A percentile compares a stretch with the other conserved stretches of the same genome.
These are phyloP conservation scores for Gyrodon lividus DNA, from an alignment of 768 basidiomycete species.

Conservation along the genomic window DNA sequence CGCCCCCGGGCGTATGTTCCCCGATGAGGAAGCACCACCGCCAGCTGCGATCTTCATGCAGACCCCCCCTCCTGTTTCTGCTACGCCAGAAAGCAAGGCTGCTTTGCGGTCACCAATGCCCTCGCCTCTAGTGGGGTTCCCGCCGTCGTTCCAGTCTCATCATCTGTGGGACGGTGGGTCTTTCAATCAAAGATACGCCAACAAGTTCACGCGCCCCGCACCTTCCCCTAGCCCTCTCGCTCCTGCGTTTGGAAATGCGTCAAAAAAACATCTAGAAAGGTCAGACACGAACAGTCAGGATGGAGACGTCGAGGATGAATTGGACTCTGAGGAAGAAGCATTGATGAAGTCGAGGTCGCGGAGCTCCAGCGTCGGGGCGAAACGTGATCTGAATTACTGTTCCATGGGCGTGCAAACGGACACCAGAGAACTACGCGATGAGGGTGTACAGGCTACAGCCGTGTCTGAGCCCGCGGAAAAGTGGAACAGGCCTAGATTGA, in stretches of 20 bases:
- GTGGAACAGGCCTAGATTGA: conserved; percentile 21
- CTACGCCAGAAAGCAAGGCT: conserved; percentile 24
- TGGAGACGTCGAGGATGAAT: conserved; percentile 79
- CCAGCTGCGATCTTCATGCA: conserved; percentile 30
- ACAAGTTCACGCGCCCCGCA: conserved; percentile 53
- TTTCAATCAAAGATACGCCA: conserved; percentile 75
- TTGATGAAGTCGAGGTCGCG: conserved; percentile 34
- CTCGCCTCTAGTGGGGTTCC: conserved; percentile 45
- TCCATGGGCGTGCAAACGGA: conserved; percentile 73
- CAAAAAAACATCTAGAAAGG: conserved; percentile 40
- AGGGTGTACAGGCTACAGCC: conserved; percentile 57
- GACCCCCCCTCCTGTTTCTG: conserved; percentile 34
- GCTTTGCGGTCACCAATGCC: conserved; percentile 26
- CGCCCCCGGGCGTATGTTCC: conserved; percentile 71
- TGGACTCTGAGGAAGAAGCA: conserved; percentile 50
- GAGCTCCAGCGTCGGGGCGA: conserved; percentile 30
- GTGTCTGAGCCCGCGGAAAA: conserved; percentile 21
- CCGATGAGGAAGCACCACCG: conserved; percentile 56
- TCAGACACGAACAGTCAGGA: conserved; percentile 74
- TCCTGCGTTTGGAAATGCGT: conserved; percentile 49
- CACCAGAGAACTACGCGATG: conserved; percentile 48
- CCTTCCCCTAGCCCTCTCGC: conserved; percentile 39
- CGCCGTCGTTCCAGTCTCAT: conserved; percentile 58
- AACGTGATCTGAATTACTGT: conserved; percentile 46
- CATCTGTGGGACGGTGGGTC: conserved; percentile 89